A percentile compares a stretch with the other conserved stretches of the same genome.
phyloP scores from a whole-genome alignment of 139 green algal genomes.

The Yamagishiella unicocca region DNA sequence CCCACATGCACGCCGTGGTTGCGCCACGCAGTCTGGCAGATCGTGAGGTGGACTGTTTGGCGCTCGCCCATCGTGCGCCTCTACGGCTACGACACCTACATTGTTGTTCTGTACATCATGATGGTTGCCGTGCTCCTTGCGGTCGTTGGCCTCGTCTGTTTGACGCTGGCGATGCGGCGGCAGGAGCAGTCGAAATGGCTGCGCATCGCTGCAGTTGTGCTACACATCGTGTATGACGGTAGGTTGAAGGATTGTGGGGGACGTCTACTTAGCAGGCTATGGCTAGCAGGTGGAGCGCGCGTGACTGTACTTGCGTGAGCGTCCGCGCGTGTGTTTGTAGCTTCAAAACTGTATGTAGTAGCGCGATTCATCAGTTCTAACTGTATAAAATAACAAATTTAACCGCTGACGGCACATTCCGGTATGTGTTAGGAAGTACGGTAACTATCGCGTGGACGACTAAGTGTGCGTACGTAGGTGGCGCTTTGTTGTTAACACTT shows the following conservation, averaged over 20 bases:
- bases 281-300: neutral
- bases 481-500: neutral
- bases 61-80: constrained; percentile 33
- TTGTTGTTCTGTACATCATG: constrained; percentile 47
- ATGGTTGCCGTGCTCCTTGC: neutral
- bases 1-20: neutral
- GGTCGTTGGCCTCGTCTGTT: constrained; percentile 14
- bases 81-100: constrained; percentile 41
- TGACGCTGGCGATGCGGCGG: constrained; percentile 35
- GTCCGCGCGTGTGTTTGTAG: neutral
- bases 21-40: constrained; percentile 19
- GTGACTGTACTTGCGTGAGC: neutral
- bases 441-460: no score
- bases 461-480: no score
- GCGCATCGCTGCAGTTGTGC: neutral
- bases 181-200: constrained; percentile 43
- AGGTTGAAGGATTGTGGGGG: neutral
- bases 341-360: neutral
- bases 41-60: constrained; percentile 28
- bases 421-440: no score
- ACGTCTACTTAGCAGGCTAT: neutral
- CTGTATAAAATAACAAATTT: neutral
- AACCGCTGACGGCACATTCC: neutral
- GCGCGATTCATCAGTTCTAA: neutral
- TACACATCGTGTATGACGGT: constrained; percentile 31